A percentile compares a stretch with the other conserved stretches of the same genome.
Evolutionary conservation across 768 basidiomycete species (phyloP).

Genomic region (Tylopilus rubrobrunneus): DNA sequence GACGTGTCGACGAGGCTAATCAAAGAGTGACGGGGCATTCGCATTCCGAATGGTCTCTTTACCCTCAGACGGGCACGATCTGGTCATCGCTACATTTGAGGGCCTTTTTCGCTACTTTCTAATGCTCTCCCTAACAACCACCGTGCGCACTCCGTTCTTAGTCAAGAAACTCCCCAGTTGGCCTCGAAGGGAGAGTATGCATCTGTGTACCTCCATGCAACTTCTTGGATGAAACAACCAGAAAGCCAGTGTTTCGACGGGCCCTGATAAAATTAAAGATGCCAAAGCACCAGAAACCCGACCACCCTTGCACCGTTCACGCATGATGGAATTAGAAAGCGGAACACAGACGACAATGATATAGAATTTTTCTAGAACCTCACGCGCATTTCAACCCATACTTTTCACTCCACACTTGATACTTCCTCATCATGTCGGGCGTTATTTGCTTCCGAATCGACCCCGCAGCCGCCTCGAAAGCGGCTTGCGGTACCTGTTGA

Average conservation of each 20-base stretch:
- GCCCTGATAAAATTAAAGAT: too few relatives aligned
- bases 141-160: not conserved
- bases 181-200: too few relatives aligned
- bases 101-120: not conserved
- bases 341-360: not conserved
- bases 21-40: too few relatives aligned
- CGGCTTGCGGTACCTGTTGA: conserved; percentile 64
- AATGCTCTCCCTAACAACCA: not conserved
- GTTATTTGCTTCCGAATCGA: conserved; percentile 82
- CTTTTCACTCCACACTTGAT: conserved; percentile 61
- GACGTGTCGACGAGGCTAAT: not conserved
- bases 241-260: too few relatives aligned
- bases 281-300: too few relatives aligned
- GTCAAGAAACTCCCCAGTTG: too few relatives aligned
- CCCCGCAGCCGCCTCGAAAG: conserved; percentile 71
- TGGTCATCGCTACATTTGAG: too few relatives aligned
- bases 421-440: conserved; percentile 66
- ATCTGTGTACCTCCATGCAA: too few relatives aligned
- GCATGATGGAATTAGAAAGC: not conserved
- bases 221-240: too few relatives aligned
- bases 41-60: not conserved
- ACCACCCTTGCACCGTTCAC: not conserved
- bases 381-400: conserved; percentile 21
- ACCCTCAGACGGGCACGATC: too few relatives aligned
- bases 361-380: not conserved